Conservation (phyloP, 2,329 filamentous ascomycete genomes). For the Atkinsonella hypoxylon region DNA sequence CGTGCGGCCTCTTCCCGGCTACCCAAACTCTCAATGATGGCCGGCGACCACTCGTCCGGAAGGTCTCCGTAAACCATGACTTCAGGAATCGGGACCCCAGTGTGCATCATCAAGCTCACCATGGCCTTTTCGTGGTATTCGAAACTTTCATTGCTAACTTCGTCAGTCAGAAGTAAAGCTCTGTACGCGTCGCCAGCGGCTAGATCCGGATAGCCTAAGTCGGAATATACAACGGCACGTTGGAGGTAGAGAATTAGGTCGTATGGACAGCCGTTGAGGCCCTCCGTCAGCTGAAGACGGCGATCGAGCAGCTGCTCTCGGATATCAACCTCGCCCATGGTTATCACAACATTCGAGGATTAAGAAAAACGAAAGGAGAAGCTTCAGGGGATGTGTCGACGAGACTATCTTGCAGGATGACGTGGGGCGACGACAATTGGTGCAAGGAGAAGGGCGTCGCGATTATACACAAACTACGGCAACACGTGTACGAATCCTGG, state of each 20-base stretch:
- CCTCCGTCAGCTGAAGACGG: slow-evolving; percentile 45
- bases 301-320: slow-evolving; percentile 36
- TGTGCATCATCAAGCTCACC: slow-evolving; percentile 32
- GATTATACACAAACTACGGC: too few relatives aligned
- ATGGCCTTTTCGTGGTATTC: slow-evolving; percentile 66
- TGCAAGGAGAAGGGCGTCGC: not conserved
- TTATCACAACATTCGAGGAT: not conserved
- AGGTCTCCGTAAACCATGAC: slow-evolving; percentile 35
- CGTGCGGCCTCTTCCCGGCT: slow-evolving; percentile 21
- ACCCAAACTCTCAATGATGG: slow-evolving; percentile 20
- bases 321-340: slow-evolving; percentile 24
- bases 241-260: slow-evolving; percentile 54
- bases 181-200: slow-evolving; percentile 84
- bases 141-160: slow-evolving; percentile 63
- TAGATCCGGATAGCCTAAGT: slow-evolving; percentile 78
- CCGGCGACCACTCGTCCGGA: slow-evolving; percentile 20
- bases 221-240: slow-evolving; percentile 58
- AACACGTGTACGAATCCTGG: too few relatives aligned
- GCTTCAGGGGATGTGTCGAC: not conserved
- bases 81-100: slow-evolving; percentile 25
- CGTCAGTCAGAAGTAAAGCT: slow-evolving; percentile 76
- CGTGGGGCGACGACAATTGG: not conserved
- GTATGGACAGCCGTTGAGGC: slow-evolving; percentile 40
- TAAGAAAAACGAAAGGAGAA: not conserved
- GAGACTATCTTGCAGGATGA: not conserved